Evolutionary conservation across 108 stramenopile species (phyloP).

Genomic region (Epithemia pelagica): DNA sequence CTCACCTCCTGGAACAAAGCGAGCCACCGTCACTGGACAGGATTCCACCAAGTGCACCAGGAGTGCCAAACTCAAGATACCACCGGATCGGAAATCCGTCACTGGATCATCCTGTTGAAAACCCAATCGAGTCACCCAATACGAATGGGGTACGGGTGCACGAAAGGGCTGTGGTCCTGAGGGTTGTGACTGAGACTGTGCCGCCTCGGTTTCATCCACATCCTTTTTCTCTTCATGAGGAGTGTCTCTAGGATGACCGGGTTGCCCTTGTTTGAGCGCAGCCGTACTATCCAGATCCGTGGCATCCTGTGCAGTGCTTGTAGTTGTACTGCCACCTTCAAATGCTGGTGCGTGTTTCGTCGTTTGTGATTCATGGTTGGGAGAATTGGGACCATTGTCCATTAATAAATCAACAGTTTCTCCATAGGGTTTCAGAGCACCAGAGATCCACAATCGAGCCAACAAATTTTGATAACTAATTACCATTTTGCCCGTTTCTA

Average conservation of each 20-base stretch:
- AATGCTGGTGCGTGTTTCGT: too few species aligned
- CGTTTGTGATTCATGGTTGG: too few species aligned
- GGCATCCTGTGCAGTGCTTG: background rate
- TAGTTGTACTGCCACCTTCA: too few species aligned
- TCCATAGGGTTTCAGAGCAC: conserved; percentile 58
- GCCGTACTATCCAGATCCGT: background rate
- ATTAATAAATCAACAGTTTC: conserved; percentile 35
- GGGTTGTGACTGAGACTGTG: too few species aligned
- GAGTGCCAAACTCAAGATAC: conserved; percentile 75
- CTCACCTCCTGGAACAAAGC: conserved; percentile 37
- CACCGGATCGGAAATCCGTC: conserved; percentile 85
- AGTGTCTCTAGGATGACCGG: conserved; percentile 67
- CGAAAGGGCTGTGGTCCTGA: conserved; percentile 58
- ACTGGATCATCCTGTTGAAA: conserved; percentile 86
- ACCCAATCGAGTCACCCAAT: conserved; percentile 72
- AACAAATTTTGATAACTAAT: conserved; percentile 82
- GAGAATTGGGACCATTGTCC: too few species aligned
- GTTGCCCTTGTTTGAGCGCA: conserved; percentile 11
- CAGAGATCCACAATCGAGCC: conserved; percentile 67
- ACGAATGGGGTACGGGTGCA: conserved; percentile 73
- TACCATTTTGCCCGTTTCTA: conserved; percentile 62
- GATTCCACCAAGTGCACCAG: conserved; percentile 73
- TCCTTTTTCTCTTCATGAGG: too few species aligned
- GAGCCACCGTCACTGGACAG: conserved; percentile 19
- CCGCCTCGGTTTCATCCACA: too few species aligned